A percentile compares a stretch with the other conserved stretches of the same genome.
Evolutionary conservation across 257 asterid species (phyloP).

Genomic region (Forsythia suspensa): DNA sequence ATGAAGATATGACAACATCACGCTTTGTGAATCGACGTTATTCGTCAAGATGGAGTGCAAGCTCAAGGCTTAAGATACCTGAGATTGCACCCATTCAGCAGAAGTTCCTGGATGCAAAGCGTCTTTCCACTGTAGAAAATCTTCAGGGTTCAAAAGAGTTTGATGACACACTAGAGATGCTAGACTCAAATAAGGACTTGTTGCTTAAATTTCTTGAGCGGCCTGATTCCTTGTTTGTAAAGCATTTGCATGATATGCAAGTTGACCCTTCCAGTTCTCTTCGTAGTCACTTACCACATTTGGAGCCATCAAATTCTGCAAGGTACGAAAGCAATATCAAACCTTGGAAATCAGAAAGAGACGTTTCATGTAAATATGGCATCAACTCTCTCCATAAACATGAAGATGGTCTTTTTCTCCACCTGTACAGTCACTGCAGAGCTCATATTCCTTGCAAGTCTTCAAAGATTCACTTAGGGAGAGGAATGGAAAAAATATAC

Average conservation of each 20-base stretch:
- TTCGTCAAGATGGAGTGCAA: constrained; percentile 66
- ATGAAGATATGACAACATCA: constrained; percentile 85
- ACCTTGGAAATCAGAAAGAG: constrained; percentile 49
- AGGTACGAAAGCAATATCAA: constrained; percentile 45
- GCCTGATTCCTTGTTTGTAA: constrained; percentile 43
- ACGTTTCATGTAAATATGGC: constrained; percentile 31
- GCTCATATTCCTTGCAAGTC: constrained; percentile 39
- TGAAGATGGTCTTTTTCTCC: constrained; percentile 72
- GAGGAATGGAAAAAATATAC: constrained; percentile 31
- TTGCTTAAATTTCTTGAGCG: constrained; percentile 50
- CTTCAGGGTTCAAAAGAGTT: constrained; percentile 53
- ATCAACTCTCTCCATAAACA: constrained; percentile 49
- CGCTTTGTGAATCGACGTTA: constrained; percentile 56
- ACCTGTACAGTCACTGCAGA: constrained; percentile 41
- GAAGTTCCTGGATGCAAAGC: constrained; percentile 54
- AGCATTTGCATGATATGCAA: constrained; percentile 52
- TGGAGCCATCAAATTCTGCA: constrained; percentile 47
- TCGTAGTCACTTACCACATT: constrained; percentile 44
- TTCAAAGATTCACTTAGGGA: constrained; percentile 33
- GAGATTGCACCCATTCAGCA: constrained; percentile 56
- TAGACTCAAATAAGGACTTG: constrained; percentile 53
- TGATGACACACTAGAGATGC: constrained; percentile 46
- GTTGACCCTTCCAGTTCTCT: constrained; percentile 44
- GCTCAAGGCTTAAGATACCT: constrained; percentile 46
- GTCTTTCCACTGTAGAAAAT: constrained; percentile 43